A percentile compares a stretch with the other conserved stretches of the same genome.
phyloP scores from a whole-genome alignment of 495 filamentous ascomycete species.

The Usnea hakonensis region DNA sequence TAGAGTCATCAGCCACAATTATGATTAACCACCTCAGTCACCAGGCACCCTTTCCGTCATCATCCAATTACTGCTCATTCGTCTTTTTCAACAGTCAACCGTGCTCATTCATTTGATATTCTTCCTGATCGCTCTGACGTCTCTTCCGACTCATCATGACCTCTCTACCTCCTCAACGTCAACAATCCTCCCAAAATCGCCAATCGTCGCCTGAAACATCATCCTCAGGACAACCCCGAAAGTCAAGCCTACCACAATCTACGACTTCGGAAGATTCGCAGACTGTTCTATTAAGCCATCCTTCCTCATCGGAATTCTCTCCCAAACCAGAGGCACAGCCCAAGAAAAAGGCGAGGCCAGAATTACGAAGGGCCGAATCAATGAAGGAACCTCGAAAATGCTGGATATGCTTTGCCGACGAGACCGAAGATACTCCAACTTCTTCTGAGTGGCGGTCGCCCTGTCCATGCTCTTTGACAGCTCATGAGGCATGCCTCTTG shows the following conservation, averaged over 20 bases:
- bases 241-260: conserved; percentile 23
- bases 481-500: conserved; percentile 83
- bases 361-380: conserved; percentile 12
- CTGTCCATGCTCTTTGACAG: conserved; percentile 80
- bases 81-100: neutral
- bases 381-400: conserved; percentile 59
- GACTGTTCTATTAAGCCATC: conserved; percentile 38
- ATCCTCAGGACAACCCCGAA: conserved; percentile 16
- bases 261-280: conserved; percentile 34
- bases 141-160: conserved; percentile 10
- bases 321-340: conserved; percentile 17
- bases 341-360: conserved; percentile 17
- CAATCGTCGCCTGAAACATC: conserved; percentile 12
- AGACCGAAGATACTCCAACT: conserved; percentile 64
- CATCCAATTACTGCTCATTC: neutral
- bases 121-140: neutral
- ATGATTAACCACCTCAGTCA: no score
- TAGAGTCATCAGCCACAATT: no score
- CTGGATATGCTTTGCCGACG: conserved; percentile 87
- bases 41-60: no score
- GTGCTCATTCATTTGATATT: neutral
- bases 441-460: conserved; percentile 73
- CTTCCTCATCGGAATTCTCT: conserved; percentile 24
- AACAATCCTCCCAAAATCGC: conserved; percentile 12
- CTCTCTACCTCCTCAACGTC: conserved; percentile 17